phyloP scores from a whole-genome alignment of 1,284 basidiomycete genomes.

The Rhizopogon hawkerae region DNA sequence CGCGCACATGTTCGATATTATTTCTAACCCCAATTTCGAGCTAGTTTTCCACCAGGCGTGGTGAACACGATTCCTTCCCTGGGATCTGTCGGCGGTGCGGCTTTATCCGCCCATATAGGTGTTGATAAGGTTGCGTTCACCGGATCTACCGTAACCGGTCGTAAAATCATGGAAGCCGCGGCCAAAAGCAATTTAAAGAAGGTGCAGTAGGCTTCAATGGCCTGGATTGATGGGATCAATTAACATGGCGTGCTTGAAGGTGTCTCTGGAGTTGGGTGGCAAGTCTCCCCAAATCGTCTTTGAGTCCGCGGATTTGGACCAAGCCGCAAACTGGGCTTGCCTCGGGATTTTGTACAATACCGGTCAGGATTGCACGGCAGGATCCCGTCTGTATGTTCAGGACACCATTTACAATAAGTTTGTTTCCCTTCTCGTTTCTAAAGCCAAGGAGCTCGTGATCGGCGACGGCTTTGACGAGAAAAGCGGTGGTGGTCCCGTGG shows the following conservation, averaged over 20 bases:
- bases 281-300: slow-evolving; percentile 90
- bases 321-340: slow-evolving; percentile 80
- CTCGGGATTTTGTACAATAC: slow-evolving; percentile 80
- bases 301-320: slow-evolving; percentile 74
- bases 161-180: slow-evolving; percentile 86
- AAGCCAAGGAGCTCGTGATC: slow-evolving; percentile 63
- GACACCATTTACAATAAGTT: slow-evolving; percentile 82
- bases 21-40: slow-evolving; percentile 14
- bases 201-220: slow-evolving; percentile 31
- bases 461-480: slow-evolving; percentile 76
- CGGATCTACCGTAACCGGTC: slow-evolving; percentile 81
- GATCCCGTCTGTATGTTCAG: slow-evolving; percentile 80
- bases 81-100: slow-evolving; percentile 78
- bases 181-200: slow-evolving; percentile 92
- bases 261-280: slow-evolving; percentile 90
- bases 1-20: slow-evolving; percentile 6
- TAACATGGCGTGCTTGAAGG: slow-evolving; percentile 32
- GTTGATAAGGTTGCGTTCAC: slow-evolving; percentile 85
- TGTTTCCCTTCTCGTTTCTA: slow-evolving; percentile 55
- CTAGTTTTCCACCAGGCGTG: slow-evolving; percentile 87
- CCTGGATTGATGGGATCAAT: slow-evolving; percentile 13
- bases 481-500: slow-evolving; percentile 74
- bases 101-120: slow-evolving; percentile 67
- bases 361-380: slow-evolving; percentile 85
- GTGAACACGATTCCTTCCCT: slow-evolving; percentile 82